Evolutionary conservation across 1,139 yeast genomes (phyloP).

Genomic region (Yamadazyma friedrichii): DNA sequence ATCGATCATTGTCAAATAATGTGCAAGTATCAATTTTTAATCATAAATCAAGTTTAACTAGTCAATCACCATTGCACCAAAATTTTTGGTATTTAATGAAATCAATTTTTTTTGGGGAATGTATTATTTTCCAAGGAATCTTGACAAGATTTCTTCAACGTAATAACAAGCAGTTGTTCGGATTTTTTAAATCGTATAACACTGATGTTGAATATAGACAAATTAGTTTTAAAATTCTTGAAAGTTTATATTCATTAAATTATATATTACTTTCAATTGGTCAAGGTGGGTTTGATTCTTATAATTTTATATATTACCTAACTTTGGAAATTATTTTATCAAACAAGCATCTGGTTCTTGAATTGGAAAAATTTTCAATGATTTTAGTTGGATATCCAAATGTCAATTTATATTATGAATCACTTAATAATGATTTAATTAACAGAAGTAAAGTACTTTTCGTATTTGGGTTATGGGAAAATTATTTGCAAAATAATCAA

Average conservation of each 20-base stretch:
- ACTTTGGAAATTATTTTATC: slow-evolving; percentile 45
- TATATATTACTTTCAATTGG: slow-evolving; percentile 62
- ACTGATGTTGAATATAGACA: slow-evolving; percentile 29
- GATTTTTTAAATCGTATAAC: slow-evolving; percentile 12
- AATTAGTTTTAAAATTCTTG: slow-evolving; percentile 39
- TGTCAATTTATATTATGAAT: slow-evolving; percentile 35
- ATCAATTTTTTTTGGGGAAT: slow-evolving; percentile 51
- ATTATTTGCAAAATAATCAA: slow-evolving; percentile 41
- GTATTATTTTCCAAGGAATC: slow-evolving; percentile 57
- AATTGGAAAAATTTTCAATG: slow-evolving; percentile 38
- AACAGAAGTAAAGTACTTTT: slow-evolving; percentile 54
- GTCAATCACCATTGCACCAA: slow-evolving; percentile 16
- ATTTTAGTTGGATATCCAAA: slow-evolving; percentile 41
- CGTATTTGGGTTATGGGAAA: slow-evolving; percentile 59
- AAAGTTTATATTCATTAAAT: slow-evolving; percentile 50
- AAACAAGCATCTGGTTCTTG: slow-evolving; percentile 21
- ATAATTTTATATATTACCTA: slow-evolving; percentile 61
- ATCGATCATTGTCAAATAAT: slow-evolving; percentile 23
- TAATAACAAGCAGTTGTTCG: slow-evolving; percentile 7
- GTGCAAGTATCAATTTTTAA: slow-evolving; percentile 26
- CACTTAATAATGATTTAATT: slow-evolving; percentile 30
- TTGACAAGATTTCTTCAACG: slow-evolving; percentile 35
- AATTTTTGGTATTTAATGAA: slow-evolving; percentile 36
- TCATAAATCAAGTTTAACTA: slow-evolving; percentile 14
- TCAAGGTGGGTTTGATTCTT: slow-evolving; percentile 68